These are phyloP conservation scores for Peltaster fructicola DNA, from an alignment of 2,329 filamentous ascomycete genomes.

Conservation along the genomic window DNA sequence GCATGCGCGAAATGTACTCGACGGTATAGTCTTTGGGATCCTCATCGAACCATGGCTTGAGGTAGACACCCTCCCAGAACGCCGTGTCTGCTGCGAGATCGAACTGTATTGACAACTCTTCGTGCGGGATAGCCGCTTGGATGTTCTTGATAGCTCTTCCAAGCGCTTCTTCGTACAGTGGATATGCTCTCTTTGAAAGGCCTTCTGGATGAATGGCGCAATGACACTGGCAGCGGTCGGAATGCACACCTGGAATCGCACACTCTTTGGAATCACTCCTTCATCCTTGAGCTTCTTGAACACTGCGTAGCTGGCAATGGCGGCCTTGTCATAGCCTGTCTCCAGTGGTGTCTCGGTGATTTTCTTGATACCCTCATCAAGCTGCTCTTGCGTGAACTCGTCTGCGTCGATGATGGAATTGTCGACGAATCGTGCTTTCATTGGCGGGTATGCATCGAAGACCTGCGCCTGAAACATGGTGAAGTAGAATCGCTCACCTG, in stretches of 20 bases:
- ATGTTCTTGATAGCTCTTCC: conserved; percentile 14
- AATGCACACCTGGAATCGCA: conserved; percentile 20
- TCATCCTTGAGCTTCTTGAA: conserved; percentile 16
- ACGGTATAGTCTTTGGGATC: conserved; percentile 13
- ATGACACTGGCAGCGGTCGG: conserved; percentile 16
- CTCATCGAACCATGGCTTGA: conserved; percentile 19
- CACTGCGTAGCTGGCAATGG: conserved; percentile 17
- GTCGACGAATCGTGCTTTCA: conserved; percentile 10
- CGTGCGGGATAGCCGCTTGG: conserved; percentile 17
- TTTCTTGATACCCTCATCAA: conserved; percentile 10
- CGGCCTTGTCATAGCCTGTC: conserved; percentile 18
- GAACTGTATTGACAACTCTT: conserved; percentile 21
- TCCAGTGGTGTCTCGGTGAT: too few relatives aligned
- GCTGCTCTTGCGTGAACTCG: conserved; percentile 9
- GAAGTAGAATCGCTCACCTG: conserved; percentile 18
- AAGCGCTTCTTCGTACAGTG: conserved; percentile 16
- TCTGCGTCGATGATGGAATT: conserved; percentile 7
- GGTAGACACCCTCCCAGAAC: conserved; percentile 15
- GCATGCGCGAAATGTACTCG: conserved; percentile 17
- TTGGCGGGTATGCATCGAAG: conserved; percentile 13
- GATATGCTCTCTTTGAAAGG: conserved; percentile 15
- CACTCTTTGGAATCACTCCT: conserved; percentile 13
- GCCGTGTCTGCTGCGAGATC: conserved; percentile 20
- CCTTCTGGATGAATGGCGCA: conserved; percentile 11
- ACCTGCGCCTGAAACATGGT: conserved; percentile 18